Base-by-base conservation (phyloP, 192 early-diverging fungal genomes). In the Blastocladiella britannica region DNA sequence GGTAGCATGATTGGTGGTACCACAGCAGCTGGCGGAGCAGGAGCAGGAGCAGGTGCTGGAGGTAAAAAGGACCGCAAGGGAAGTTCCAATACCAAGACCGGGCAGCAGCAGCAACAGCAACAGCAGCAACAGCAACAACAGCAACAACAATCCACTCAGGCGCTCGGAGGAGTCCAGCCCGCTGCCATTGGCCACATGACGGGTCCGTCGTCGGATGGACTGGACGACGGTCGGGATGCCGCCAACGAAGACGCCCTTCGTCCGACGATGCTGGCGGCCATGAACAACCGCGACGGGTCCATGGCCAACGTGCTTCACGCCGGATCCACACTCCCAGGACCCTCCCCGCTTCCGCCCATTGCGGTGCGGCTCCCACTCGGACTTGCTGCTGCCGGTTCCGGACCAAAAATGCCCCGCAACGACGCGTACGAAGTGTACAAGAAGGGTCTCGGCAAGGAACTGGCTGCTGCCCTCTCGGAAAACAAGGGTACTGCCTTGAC, bases 381-480 rank as follows among this genome's bases (percentile, higher is more conserved):
- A n/a, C n/a, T n/a, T n/a, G n/a, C n/a, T n/a, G n/a, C 28, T 25
- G 28, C 51, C 22, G 26, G 58, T 7, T 7, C 23, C 26, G 58
- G 37, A 0, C 15, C 37, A 9, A 47, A 47, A n/a, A 62, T 62
- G 12, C 51, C 52, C 29, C 61, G 79, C 28, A 68, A 73, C 9
- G 77, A 80, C 25, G 79, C 80, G 56, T 81, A 78, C 62, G 79
- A 81, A 60, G 53, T 56, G 7, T 81, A 75, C 60, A 81, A 81
- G 54, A 30, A 62, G 20, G 63, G 63, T 0, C 79, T 67, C 51
- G 79, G 79, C 0, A 31, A 63, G 4, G 79, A 81, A 25, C 67
- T 77, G 60, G 70, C 56, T 53, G 63, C 70, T 23, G 73, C 80
- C 25, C 60, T 81, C 51, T 61, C 28, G 18, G 77, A 81, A 61